These are phyloP conservation scores for Trichomonas tenax DNA, from an alignment of 208 protist species.

Conservation along the genomic window DNA sequence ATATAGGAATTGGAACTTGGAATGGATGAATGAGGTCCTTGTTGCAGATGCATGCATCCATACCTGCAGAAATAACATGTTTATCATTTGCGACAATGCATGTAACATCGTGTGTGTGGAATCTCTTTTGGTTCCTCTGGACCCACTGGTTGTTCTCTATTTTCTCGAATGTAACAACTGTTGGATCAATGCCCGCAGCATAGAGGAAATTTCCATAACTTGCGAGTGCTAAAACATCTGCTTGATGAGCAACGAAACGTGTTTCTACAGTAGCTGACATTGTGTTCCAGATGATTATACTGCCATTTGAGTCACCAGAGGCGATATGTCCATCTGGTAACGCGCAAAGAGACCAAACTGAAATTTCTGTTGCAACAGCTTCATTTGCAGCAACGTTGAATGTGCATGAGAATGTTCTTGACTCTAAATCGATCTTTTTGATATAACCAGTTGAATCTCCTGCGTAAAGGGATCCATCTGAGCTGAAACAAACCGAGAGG, in stretches of 20 bases:
- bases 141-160: neutral
- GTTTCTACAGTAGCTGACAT: neutral
- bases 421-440: neutral
- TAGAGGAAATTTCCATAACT: neutral
- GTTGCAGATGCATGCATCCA: neutral
- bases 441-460: neutral
- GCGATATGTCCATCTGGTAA: neutral
- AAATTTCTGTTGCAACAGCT: neutral
- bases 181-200: neutral
- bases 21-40: neutral
- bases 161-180: neutral
- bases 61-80: neutral
- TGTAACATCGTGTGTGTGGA: neutral
- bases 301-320: neutral
- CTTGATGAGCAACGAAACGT: neutral
- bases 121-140: neutral
- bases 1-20: neutral
- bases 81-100: neutral
- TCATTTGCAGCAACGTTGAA: neutral
- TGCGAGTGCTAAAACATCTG: neutral
- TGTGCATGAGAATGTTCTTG: neutral
- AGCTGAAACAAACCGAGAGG: neutral
- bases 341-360: neutral
- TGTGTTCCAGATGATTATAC: neutral
- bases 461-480: neutral